phyloP scores from a whole-genome alignment of 1,284 basidiomycete genomes.

The Sanghuangporus baumii region DNA sequence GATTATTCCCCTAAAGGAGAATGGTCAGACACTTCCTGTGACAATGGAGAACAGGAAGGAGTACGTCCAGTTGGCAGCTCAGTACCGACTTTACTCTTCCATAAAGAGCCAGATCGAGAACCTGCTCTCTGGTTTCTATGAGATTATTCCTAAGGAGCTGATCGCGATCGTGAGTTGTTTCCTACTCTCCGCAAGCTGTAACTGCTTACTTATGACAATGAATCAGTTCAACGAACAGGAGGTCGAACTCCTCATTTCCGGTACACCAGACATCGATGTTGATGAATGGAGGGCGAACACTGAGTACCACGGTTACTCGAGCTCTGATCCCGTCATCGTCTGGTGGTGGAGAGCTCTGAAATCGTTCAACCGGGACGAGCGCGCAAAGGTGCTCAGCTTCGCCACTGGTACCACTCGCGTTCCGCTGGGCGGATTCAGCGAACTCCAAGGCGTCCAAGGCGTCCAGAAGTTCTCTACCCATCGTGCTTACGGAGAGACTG shows the following conservation, averaged over 20 bases:
- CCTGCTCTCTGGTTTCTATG: constrained; percentile 90
- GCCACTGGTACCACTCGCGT: constrained; percentile 94
- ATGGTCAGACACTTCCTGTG: constrained; percentile 77
- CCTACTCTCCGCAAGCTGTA: neutral
- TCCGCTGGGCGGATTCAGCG: constrained; percentile 88
- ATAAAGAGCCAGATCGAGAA: constrained; percentile 97
- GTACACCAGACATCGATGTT: constrained; percentile 97
- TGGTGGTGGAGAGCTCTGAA: constrained; percentile 99
- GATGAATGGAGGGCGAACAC: constrained; percentile 97
- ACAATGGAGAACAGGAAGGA: constrained; percentile 96
- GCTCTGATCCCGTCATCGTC: constrained; percentile 89
- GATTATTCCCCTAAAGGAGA: constrained; percentile 80
- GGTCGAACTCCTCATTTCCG: constrained; percentile 95
- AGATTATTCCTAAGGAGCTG: constrained; percentile 87
- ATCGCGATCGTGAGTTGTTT: constrained; percentile 61
- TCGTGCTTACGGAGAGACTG: constrained; percentile 81
- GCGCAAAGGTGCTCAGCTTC: constrained; percentile 95
- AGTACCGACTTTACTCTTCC: constrained; percentile 90
- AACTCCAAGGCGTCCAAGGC: constrained; percentile 92
- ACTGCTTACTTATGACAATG: constrained; percentile 24
- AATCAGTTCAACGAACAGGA: constrained; percentile 94
- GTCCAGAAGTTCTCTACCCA: constrained; percentile 97
- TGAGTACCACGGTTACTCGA: constrained; percentile 82
- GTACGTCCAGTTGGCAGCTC: constrained; percentile 88
- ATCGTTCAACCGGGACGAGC: constrained; percentile 94